phyloP scores from a whole-genome alignment of 306 rosid genomes.

The Medicago truncatula region MtrunA17r5.0-ANR NC_053047.1:35345001-35345500 shows the following conservation, averaged over 20 bases:
- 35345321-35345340: neutral
- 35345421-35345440: neutral
- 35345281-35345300: neutral
- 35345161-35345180: neutral
- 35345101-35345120: conserved; percentile 33
- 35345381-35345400: neutral
- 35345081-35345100: conserved; percentile 93
- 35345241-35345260: neutral
- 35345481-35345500: neutral
- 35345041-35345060: conserved; percentile 64
- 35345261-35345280: neutral
- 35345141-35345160: conserved; percentile 17
- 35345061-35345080: conserved; percentile 91
- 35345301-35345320: neutral
- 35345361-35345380: neutral
- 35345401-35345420: neutral
- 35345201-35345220: neutral
- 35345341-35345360: neutral
- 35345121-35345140: conserved; percentile 30
- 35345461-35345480: neutral
- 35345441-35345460: neutral
- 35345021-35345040: conserved; percentile 85
- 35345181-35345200: neutral
- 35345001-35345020: conserved; percentile 67
- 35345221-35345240: too few species aligned